Evolutionary conservation across 352 stramenopile genomes (phyloP), one percentile per base, ranked within the genome.

Genomic region (Phytophthora meadii): DNA sequence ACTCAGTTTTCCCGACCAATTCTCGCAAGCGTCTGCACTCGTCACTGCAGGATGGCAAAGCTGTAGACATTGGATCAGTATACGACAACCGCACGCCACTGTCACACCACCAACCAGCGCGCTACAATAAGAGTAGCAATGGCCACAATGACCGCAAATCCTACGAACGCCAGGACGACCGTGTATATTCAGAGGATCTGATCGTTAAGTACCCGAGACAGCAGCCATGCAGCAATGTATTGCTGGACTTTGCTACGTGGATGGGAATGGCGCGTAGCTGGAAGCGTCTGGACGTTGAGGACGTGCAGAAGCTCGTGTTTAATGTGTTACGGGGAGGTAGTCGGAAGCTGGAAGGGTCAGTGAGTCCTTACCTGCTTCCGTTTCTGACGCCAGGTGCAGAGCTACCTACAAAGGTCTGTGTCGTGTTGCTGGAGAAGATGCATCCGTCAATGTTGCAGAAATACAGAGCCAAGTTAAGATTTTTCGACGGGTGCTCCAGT

Each of bases 401-500:
- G 9, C 41, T 77, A 36, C 84, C 84, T 11, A 76, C 74, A n/a
- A 92, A 88, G 67, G 69, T 92, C 30, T 94, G 85, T 58, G 47
- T 95, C 45, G 75, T 95, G 40, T 65, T 95, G 51, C 65, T 93
- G 34, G 71, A 70, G 28, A 87, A 80, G 30, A 54, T 95, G 42
- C 86, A 93, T 54, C 85, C 88, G 19, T 85, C 81, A 0, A 74
- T 93, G 40, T 48, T 93, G 44, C 79, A 92, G 63, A 84, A 88
- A 47, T 87, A 82, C 42, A 74, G 84, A 34, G 68, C 81, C n/a
- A 81, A 81, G 27, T 54, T 94, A 53, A 48, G 55, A 40, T 95
- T 93, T 74, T 94, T 95, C 59, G 73, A 92, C 48, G 65, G 41
- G 2, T 94, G 88, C 61, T 82, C 86, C 14, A 91, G 81, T 48